Evolutionary conservation across 768 basidiomycete species (phyloP).

Genomic region (Sporobolomyces roseus): DNA sequence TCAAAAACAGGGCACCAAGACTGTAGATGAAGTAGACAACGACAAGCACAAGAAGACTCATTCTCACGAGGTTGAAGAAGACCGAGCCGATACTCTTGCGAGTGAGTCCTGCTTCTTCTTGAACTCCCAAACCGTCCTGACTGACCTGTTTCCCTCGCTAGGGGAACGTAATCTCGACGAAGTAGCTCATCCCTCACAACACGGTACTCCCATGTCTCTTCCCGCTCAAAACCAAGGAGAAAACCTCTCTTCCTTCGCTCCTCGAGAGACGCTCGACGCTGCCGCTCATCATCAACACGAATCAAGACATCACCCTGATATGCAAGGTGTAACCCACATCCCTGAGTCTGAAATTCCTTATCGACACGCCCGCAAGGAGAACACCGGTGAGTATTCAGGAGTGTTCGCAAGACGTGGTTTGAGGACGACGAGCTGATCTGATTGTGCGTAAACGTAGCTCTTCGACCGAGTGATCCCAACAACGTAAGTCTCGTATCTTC

Average conservation of each 20-base stretch:
- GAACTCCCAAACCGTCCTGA: neutral
- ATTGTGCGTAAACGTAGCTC: too few species aligned
- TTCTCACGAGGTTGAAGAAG: conserved; percentile 16
- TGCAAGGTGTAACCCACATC: conserved; percentile 20
- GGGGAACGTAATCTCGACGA: conserved; percentile 15
- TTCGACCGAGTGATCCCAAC: conserved; percentile 19
- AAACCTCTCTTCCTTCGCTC: conserved; percentile 22
- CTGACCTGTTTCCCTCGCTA: neutral
- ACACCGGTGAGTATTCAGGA: too few species aligned
- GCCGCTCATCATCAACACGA: conserved; percentile 10
- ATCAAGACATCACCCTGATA: conserved; percentile 10
- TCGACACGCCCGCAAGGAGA: conserved; percentile 10
- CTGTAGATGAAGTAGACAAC: conserved; percentile 1
- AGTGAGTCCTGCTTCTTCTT: neutral
- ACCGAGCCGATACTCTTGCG: conserved; percentile 12
- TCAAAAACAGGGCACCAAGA: conserved; percentile 15
- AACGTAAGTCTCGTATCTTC: too few species aligned
- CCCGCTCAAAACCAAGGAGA: neutral
- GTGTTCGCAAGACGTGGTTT: too few species aligned
- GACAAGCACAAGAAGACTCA: conserved; percentile 3
- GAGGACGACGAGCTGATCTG: too few species aligned
- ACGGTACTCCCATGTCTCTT: conserved; percentile 9
- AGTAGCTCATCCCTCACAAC: conserved; percentile 3
- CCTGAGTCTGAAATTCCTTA: conserved; percentile 22
- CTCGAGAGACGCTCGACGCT: conserved; percentile 19